Conservation (phyloP, 441 rosid genomes). For the Pelargonium fulgidum region DNA sequence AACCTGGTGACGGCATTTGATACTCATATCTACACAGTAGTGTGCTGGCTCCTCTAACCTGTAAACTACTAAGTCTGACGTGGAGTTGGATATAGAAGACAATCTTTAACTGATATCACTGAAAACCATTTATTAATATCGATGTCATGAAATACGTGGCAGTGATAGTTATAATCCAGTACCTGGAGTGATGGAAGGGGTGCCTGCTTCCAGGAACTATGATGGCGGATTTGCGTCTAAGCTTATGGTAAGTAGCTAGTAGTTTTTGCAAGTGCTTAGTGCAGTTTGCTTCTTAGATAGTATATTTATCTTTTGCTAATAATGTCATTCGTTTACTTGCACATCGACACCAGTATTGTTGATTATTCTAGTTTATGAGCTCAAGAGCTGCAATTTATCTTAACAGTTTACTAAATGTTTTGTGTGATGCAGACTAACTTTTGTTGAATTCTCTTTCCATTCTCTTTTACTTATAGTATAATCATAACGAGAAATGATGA, state of each 20-base stretch:
- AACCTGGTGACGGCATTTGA: background rate
- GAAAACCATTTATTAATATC: constrained; percentile 10
- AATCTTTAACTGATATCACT: constrained; percentile 3
- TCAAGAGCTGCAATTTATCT: background rate
- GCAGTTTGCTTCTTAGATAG: constrained; percentile 7
- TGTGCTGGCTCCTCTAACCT: background rate
- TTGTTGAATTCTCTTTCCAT: background rate
- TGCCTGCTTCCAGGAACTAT: constrained; percentile 80
- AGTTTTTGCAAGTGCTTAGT: background rate
- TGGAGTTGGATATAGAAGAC: constrained; percentile 4
- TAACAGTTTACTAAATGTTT: background rate
- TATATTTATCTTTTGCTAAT: background rate
- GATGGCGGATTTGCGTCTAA: constrained; percentile 70
- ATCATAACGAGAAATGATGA: background rate
- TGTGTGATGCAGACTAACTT: background rate
- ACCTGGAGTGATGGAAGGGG: constrained; percentile 94
- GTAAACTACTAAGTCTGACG: background rate
- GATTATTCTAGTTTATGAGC: background rate
- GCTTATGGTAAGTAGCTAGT: constrained; percentile 56
- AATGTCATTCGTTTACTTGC: background rate
- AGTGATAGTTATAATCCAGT: constrained; percentile 89
- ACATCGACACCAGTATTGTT: too few species aligned
- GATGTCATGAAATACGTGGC: constrained; percentile 24
- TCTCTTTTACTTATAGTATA: background rate
- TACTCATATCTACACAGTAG: background rate